These are phyloP conservation scores for Aureobasidium pullulans DNA, from an alignment of 2,329 filamentous ascomycete genomes.

Conservation along the genomic window DNA sequence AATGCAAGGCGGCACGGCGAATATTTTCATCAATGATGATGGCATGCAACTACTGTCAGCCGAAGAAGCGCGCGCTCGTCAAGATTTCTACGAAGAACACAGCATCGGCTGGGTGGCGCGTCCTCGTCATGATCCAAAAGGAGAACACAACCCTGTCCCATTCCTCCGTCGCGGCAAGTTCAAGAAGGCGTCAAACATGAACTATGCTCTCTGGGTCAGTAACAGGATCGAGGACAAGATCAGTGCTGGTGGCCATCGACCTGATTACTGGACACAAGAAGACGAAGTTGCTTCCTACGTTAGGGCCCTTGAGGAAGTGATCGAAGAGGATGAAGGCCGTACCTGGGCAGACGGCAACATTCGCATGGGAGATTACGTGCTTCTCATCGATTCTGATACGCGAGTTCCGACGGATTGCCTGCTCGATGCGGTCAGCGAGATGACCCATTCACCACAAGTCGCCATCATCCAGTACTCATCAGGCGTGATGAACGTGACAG, in stretches of 20 bases:
- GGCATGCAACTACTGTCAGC: conserved; percentile 55
- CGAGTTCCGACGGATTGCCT: conserved; percentile 71
- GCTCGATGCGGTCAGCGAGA: conserved; percentile 71
- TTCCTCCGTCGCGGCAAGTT: conserved; percentile 57
- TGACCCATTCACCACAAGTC: conserved; percentile 72
- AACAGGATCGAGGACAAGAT: conserved; percentile 65
- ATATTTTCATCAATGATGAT: conserved; percentile 62
- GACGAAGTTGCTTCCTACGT: conserved; percentile 62
- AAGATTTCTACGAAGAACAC: conserved; percentile 44
- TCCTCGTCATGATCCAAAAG: conserved; percentile 45
- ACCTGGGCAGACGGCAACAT: conserved; percentile 82
- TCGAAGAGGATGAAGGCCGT: conserved; percentile 57
- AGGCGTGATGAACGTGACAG: conserved; percentile 70
- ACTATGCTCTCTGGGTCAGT: conserved; percentile 57
- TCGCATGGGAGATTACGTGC: conserved; percentile 75
- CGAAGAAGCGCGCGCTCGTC: conserved; percentile 36
- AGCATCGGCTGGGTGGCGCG: conserved; percentile 44
- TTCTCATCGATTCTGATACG: conserved; percentile 72
- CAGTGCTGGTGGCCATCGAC: conserved; percentile 43
- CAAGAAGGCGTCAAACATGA: conserved; percentile 70
- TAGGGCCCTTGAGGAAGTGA: conserved; percentile 56
- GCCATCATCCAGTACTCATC: conserved; percentile 73
- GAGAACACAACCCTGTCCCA: conserved; percentile 37
- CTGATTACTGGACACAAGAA: conserved; percentile 57
- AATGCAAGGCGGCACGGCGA: conserved; percentile 55